Base-by-base conservation (phyloP, 768 basidiomycete genomes). In the Russula earlei region DNA sequence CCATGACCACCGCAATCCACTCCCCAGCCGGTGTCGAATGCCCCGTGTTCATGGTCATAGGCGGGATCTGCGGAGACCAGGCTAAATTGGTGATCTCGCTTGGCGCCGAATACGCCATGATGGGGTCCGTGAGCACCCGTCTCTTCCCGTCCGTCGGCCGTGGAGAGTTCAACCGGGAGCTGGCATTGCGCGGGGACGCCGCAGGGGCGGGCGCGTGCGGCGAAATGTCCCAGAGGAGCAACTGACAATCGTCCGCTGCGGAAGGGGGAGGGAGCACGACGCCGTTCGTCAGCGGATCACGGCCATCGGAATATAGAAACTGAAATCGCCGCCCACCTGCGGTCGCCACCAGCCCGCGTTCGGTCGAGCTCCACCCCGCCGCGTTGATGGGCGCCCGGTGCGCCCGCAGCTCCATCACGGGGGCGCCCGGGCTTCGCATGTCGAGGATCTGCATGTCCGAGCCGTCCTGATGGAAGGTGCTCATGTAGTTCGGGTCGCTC, bases 381-480 rank as follows among this genome's bases (percentile, higher is more conserved):
- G 87, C 87, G 63, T 93, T 92, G 44, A 97, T 79, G 55, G 84
- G 81, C 27, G 79, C 82, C 52, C 83, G 79, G 67, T 98, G 95
- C 17, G 81, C 92, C 60, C 81, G 79, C 19, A 97, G 74, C 69
- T 98, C 94, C 66, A 93, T 86, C 17, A 97, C 93, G 0, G 96
- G 93, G 59, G 89, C 84, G 2, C 96, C 96, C 1, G 96, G 96
- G 70, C 85, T 89, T 50, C 96, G 82, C 90, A 97, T 97, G 65
- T 99, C 96, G 59, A 99, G 74, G 25, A 99, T 90, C 67, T 96
- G 89, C 4, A 96, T 78, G 64, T 93, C 88, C 19, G 77, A 70
- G 47, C 90, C 89, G 66, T 96, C 93, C 78, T 91, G 86, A 65
- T 97, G 95, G 70, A 97, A 96, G 2, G 93, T 95, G 12, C 92